Evolutionary conservation across 2,329 filamentous ascomycete species (phyloP).

Genomic region (Calonectria crousiana): DNA sequence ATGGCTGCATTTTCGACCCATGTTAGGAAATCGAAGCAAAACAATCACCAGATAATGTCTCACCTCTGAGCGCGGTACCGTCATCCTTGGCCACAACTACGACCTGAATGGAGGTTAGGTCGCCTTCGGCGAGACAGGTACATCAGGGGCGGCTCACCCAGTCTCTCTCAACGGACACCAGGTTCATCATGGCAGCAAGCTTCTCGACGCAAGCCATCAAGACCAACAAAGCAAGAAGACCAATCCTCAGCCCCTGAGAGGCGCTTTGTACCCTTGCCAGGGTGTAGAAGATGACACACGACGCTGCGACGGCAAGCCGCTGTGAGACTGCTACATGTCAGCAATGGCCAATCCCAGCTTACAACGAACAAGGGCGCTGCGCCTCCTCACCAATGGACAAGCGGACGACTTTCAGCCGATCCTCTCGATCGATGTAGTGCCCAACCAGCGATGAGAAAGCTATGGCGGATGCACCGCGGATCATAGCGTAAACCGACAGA

Average conservation of each 20-base stretch:
- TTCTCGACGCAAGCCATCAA: constrained; percentile 78
- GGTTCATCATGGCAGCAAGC: constrained; percentile 72
- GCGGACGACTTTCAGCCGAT: constrained; percentile 64
- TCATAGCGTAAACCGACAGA: constrained; percentile 76
- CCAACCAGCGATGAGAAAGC: constrained; percentile 71
- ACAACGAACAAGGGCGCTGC: neutral
- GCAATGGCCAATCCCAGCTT: neutral
- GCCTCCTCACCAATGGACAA: constrained; percentile 57
- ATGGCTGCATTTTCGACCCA: constrained; percentile 48
- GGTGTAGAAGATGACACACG: constrained; percentile 60
- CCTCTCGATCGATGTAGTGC: constrained; percentile 65
- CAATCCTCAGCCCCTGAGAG: constrained; percentile 21
- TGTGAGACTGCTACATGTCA: constrained; percentile 48
- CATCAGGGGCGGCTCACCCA: constrained; percentile 62
- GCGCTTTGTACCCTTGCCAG: constrained; percentile 24
- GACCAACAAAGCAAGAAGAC: constrained; percentile 53
- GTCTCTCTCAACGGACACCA: constrained; percentile 77
- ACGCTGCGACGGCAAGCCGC: constrained; percentile 58
- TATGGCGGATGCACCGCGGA: constrained; percentile 69
- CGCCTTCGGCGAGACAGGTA: neutral
- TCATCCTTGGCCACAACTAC: constrained; percentile 44
- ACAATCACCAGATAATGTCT: neutral
- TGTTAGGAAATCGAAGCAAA: neutral
- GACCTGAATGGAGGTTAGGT: constrained; percentile 33
- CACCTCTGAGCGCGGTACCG: constrained; percentile 34